Conservation (phyloP, 441 rosid species). For the Viola pubescens region DNA sequence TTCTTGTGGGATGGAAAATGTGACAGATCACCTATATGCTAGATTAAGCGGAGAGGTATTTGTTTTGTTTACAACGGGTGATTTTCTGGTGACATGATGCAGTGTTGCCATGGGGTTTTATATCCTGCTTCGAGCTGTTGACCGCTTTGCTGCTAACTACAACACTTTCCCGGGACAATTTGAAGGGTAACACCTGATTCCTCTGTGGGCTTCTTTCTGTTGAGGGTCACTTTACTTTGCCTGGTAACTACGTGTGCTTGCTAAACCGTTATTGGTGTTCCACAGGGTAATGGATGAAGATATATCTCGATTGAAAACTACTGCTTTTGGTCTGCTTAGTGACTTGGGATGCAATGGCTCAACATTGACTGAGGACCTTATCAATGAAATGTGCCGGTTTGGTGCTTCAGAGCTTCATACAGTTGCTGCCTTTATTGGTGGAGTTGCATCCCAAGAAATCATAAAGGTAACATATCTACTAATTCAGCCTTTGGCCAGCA, state of each 20-base stretch:
- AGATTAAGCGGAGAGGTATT: background rate
- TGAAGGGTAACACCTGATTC: constrained; percentile 53
- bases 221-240: background rate
- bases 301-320: constrained; percentile 57
- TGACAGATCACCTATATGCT: background rate
- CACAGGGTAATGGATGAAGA: constrained; percentile 67
- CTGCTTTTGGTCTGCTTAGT: constrained; percentile 54
- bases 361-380: constrained; percentile 73
- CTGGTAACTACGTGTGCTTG: background rate
- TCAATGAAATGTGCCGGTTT: constrained; percentile 81
- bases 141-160: constrained; percentile 70
- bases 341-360: constrained; percentile 79
- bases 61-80: constrained; percentile 8
- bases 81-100: constrained; percentile 18
- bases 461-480: constrained; percentile 57
- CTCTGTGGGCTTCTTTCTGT: background rate
- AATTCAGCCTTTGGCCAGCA: no score
- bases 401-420: constrained; percentile 95
- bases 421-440: constrained; percentile 84
- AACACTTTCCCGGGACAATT: constrained; percentile 86
- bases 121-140: constrained; percentile 85
- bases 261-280: constrained; percentile 11
- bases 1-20: no score
- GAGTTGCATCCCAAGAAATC: constrained; percentile 88
- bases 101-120: constrained; percentile 74